Base-by-base conservation (phyloP, 192 early-diverging fungal genomes). In the Funneliformis geosporum region DNA sequence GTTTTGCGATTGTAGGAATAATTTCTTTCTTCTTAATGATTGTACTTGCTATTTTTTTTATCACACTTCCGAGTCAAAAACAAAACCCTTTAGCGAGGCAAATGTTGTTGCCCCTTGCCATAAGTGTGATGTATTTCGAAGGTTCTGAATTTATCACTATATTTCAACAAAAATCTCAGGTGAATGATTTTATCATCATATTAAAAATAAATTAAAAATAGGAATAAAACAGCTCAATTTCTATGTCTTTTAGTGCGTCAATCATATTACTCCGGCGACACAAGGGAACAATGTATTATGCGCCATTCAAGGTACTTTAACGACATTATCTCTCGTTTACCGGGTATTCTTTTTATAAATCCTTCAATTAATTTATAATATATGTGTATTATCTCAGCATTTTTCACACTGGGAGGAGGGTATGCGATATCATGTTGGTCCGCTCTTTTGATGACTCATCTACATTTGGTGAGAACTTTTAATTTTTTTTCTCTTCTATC, bases 381-480 rank as follows among this genome's bases (percentile, higher is more conserved):
- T 59, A 6, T 67, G 5, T 44, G 2, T 50, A 33, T n/a, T 12
- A 23, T 39, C n/a, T n/a, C n/a, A 78, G 76, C 76, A 67, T 67
- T 78, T 50, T 65, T 78, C 21, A 21, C 60, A 11, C 61, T 67
- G 5, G 28, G 64, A 6, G 76, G 76, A 9, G 64, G 64, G 0
- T 78, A 47, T 8, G 62, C 76, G 0, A 43, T 67, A 5, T 44
- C 62, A n/a, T 50, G 40, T 21, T 78, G 38, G 12, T 67, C 76
- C 1, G 2, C 76, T 21, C 18, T 78, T 43, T 46, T 78, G 46
- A 78, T 78, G 25, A 23, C 11, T 0, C 76, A 78, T 44, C 23
- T 78, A 39, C 76, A 78, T 67, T 47, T 78, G 21, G 76, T 78
- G 25, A 78, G 46, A 43, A 60, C 18, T 18, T 18, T 73, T 43